Base-by-base conservation (phyloP, 1,284 basidiomycete genomes). In the Ganoderma meredithae region DNA sequence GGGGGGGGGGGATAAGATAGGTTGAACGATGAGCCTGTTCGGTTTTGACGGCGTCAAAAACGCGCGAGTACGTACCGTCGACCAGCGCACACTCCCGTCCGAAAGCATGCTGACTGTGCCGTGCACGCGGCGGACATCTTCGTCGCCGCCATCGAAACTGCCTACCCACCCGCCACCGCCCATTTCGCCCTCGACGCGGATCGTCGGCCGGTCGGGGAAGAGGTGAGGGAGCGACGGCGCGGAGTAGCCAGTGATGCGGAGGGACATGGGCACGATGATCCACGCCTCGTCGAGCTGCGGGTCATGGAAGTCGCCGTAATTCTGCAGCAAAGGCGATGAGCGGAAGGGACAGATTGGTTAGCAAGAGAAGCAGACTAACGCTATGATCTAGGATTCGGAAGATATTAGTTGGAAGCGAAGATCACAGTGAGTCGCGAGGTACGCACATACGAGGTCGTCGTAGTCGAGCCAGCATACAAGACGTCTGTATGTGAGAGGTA, bases 391-490 rank as follows among this genome's bases (percentile, higher is more conserved):
- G 44, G 58, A 10, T 3, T 33, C 33, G 17, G 19, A 41, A 19
- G 17, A 31, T 31, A 27, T 31, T 5, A 53, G 52, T 19, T 17
- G 27, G 13, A 8, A 6, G 15, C 13, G 3, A 31, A 13, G 27
- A 7, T 6, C 6, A 13, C 9, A 31, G 6, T 10, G 0, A 27
- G 6, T 22, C 7, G 5, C 5, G 17, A 13, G 52, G 0, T 4
- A 67, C 86, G 75, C 71, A 88, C 87, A 75, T 5, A 87, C 73
- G 2, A 89, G 72, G 68, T 88, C 84, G 27, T 81, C 80, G 72
- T 89, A 89, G 70, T 86, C 86, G 73, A 89, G 78, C 88, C 88
- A 89, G 64, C 83, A 88, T 12, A 88, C 83, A 49, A 83, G 84
- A 15, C 88, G 83, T 67, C 87, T 88, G 67, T 8, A 13, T 17